These are phyloP conservation scores for Monosporozyma solicola DNA, from an alignment of 805 yeast genomes.

Conservation along the genomic window DNA sequence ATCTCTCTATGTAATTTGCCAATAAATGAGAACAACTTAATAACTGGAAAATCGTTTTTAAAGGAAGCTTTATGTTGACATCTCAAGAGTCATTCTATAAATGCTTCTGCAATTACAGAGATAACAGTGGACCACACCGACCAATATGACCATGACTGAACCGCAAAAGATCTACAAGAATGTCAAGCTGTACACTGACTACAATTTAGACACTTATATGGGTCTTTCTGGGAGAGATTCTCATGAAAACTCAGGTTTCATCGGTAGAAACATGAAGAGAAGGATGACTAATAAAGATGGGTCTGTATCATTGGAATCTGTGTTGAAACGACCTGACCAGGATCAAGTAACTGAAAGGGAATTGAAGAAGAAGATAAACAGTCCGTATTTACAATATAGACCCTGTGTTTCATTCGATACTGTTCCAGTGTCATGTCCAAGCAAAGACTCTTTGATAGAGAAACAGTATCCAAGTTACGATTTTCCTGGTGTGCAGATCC, in stretches of 20 bases:
- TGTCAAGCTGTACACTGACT: neutral
- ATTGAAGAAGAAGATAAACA: neutral
- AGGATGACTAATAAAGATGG: neutral
- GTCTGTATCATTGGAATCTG: neutral
- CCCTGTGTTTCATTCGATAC: conserved; percentile 30
- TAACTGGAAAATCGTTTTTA: neutral
- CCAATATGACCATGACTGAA: neutral
- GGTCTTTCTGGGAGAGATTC: neutral
- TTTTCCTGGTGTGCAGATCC: conserved; percentile 22
- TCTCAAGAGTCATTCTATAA: neutral
- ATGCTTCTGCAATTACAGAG: neutral
- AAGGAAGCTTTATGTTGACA: neutral
- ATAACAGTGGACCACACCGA: neutral
- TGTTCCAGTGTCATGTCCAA: conserved; percentile 18
- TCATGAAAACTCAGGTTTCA: neutral
- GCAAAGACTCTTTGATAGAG: conserved; percentile 11
- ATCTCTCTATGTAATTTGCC: neutral
- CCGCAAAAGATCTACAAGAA: neutral
- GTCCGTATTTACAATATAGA: conserved; percentile 7
- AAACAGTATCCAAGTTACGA: conserved; percentile 8
- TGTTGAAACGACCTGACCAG: neutral
- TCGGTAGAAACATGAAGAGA: neutral
- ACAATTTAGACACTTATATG: neutral
- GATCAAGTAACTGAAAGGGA: neutral
- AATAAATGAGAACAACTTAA: neutral